Base-by-base conservation (phyloP, 1,139 yeast genomes). In the Diutina sp. region DNA sequence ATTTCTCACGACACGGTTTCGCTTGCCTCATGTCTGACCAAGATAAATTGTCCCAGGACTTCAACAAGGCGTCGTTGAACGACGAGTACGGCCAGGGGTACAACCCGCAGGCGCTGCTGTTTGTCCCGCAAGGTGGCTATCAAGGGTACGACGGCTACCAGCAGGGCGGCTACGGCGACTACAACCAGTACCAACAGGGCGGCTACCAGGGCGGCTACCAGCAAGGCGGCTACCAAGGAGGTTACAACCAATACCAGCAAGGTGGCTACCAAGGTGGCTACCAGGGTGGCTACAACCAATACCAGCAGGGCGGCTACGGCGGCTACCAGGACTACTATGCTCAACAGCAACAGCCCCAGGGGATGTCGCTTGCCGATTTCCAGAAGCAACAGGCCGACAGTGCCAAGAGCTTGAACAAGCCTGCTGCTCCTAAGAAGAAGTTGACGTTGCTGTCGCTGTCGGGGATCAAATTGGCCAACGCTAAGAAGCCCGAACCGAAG, bases 341-440 rank as follows among this genome's bases (percentile, higher is more conserved):
- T 44, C 65, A 56, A 61, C 61, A 55, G 14, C 58, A 56, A 45
- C 77, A 71, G 61, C 63, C 74, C n/a, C 75, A 73, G 59, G 95
- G 93, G 56, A 84, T 89, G 90, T 83, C 95, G 47, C 78, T 90
- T 65, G 96, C 90, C 58, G 96, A 90, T 66, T 90, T 84, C 73
- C 88, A 89, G 71, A 86, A 85, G 68, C 85, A 85, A 69, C 82
- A 85, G 67, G 72, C 76, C 59, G 74, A 72, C 53, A 63, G 72
- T 58, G 72, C 64, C 63, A 65, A 72, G 59, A 64, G 71, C 60
- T 70, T 75, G 65, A 74, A 72, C 65, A 84, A 85, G 66, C 35
- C 51, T 4, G 50, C 50, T 2, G 46, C 46, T 7, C 87, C 89
- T 59, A 76, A 77, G 67, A 74, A 70, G 64, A 82, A 84, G 51